Percentiles rank a stretch among this genome's conserved stretches.
Conservation (phyloP, 805 yeast species). For the Yarrowia bubula region DNA sequence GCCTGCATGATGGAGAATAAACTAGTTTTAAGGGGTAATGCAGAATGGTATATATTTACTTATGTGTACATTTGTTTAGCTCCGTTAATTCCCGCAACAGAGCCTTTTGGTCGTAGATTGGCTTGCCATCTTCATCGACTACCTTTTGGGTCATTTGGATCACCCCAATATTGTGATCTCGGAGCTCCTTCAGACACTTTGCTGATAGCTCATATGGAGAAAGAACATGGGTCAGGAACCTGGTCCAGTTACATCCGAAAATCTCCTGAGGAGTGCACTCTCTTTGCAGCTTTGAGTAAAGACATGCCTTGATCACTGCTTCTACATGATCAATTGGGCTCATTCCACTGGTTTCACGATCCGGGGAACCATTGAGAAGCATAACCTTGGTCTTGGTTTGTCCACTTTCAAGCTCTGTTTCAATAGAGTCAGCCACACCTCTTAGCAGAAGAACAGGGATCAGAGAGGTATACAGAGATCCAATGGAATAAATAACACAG, state of each 20-base stretch:
- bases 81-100: slow-evolving; percentile 8
- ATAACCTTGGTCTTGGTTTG: slow-evolving; percentile 48
- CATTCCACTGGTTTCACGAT: slow-evolving; percentile 76
- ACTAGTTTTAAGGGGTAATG: neutral
- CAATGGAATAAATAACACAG: slow-evolving; percentile 71
- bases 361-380: slow-evolving; percentile 69
- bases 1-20: slow-evolving; percentile 2
- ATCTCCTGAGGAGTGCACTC: slow-evolving; percentile 20
- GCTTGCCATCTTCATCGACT: slow-evolving; percentile 18
- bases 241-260: slow-evolving; percentile 5
- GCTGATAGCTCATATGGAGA: slow-evolving; percentile 1
- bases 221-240: slow-evolving; percentile 13
- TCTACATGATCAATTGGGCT: slow-evolving; percentile 57
- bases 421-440: slow-evolving; percentile 68
- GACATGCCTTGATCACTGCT: slow-evolving; percentile 54
- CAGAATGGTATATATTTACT: neutral
- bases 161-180: neutral
- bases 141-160: neutral
- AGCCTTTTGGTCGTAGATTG: slow-evolving; percentile 14
- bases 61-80: neutral
- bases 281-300: slow-evolving; percentile 42
- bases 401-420: neutral
- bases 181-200: neutral
- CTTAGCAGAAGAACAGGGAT: slow-evolving; percentile 72
- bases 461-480: slow-evolving; percentile 84